Base-by-base conservation (phyloP, 2,329 filamentous ascomycete genomes). In the Xylariaceae sp. region DNA sequence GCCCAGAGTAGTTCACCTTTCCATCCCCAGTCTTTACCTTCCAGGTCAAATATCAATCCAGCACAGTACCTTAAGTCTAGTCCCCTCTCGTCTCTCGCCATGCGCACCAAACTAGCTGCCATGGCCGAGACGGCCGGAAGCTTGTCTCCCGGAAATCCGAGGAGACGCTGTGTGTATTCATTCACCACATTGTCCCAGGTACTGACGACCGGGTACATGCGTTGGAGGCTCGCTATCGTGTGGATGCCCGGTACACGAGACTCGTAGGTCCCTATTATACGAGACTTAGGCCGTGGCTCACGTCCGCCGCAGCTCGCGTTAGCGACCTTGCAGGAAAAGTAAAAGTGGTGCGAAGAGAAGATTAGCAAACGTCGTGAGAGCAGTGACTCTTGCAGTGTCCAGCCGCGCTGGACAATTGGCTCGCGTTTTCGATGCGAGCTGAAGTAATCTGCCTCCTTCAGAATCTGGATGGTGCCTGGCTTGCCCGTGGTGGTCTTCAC, bases 351-450 rank as follows among this genome's bases (percentile, higher is more conserved):
- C 4, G 60, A 53, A 2, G 63, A 59, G 23, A 64, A 65, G 6
- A 67, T 64, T 3, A 67, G 36, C 6, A 65, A 47, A 12, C 63
- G 63, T 2, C 61, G 53, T 11, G 64, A 64, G 4, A 67, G 47
- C 14, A 65, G 21, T 2, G 53, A 44, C 23, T 67, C 64, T 24
- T 67, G 64, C 2, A 64, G 34, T 4, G 64, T 67, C 64, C 64
- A 67, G 9, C 63, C 64, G 6, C 64, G 54, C 7, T 36, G 14
- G n/a, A 48, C 50, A 14, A 60, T 60, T 3, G 59, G 53, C 19
- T 65, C 61, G 9, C 56, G 50, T 6, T 48, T 40, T 2, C 53
- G 56, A 23, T 45, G 16, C 4, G 11, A 5, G 33, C 50, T 53
- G 45, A 57, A 54, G 26, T 58, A 39, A 9, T 61, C 56, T 0